A percentile compares a stretch with the other conserved stretches of the same genome.
phyloP scores from a whole-genome alignment of 768 basidiomycete species.

The Coprinopsis strossmayeri region DNA sequence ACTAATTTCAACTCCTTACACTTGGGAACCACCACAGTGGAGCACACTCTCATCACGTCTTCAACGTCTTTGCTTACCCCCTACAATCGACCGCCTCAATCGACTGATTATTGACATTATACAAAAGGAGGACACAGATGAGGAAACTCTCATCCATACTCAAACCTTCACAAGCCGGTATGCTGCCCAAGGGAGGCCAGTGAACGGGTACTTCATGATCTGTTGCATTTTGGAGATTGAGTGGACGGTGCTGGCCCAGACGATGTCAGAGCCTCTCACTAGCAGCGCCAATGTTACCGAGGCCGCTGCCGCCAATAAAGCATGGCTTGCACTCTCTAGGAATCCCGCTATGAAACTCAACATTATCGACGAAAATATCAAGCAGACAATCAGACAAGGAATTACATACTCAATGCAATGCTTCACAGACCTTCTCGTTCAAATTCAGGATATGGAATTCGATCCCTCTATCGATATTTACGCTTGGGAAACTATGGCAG shows the following conservation, averaged over 20 bases:
- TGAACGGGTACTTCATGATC: conserved; percentile 85
- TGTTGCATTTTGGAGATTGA: conserved; percentile 83
- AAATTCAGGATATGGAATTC: conserved; percentile 77
- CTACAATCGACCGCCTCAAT: conserved; percentile 68
- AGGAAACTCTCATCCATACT: conserved; percentile 47
- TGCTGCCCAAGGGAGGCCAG: conserved; percentile 64
- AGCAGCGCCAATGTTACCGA: conserved; percentile 37
- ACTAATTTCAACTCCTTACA: conserved; percentile 69
- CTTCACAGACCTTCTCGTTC: conserved; percentile 68
- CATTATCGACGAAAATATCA: conserved; percentile 28
- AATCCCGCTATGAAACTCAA: conserved; percentile 39
- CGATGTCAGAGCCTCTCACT: conserved; percentile 31
- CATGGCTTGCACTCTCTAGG: conserved; percentile 67
- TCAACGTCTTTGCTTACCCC: conserved; percentile 55
- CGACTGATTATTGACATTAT: conserved; percentile 59
- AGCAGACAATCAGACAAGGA: conserved; percentile 37
- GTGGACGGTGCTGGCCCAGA: conserved; percentile 81
- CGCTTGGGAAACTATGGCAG: conserved; percentile 89
- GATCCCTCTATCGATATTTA: conserved; percentile 83
- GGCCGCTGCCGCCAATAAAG: conserved; percentile 79
- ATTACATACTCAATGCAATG: conserved; percentile 64
- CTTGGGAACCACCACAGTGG: conserved; percentile 71
- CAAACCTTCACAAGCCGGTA: conserved; percentile 73
- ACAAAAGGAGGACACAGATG: conserved; percentile 44
- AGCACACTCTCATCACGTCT: conserved; percentile 44